Conservation (phyloP, 768 basidiomycete genomes). For the Boletus subcaerulescens region DNA sequence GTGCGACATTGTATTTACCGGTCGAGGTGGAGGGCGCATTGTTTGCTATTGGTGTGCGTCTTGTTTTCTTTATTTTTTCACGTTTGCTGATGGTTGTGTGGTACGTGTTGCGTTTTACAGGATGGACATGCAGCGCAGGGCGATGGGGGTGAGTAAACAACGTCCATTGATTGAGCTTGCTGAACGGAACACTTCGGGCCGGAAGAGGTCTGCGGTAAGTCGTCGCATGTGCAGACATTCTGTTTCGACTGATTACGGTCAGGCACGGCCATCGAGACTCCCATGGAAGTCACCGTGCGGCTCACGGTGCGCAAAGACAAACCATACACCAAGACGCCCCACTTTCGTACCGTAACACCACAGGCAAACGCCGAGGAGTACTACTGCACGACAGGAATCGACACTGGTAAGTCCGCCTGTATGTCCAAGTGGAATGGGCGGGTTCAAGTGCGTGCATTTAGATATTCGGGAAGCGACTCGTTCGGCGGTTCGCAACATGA, state of each 20-base stretch:
- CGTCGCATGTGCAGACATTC: neutral
- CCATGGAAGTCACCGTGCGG: conserved; percentile 53
- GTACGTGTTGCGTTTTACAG: conserved; percentile 23
- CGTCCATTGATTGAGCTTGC: neutral
- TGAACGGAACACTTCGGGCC: neutral
- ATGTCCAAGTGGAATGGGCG: neutral
- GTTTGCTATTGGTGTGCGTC: conserved; percentile 54
- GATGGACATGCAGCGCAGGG: conserved; percentile 69
- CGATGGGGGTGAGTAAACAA: conserved; percentile 50
- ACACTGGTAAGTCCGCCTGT: conserved; percentile 33
- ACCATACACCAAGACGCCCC: conserved; percentile 56
- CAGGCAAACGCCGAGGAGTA: conserved; percentile 33
- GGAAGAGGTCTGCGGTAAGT: conserved; percentile 58
- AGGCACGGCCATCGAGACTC: conserved; percentile 66
- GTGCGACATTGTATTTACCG: conserved; percentile 56
- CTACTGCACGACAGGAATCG: conserved; percentile 59
- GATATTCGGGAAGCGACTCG: conserved; percentile 56
- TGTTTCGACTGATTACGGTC: neutral
- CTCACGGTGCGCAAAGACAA: conserved; percentile 56
- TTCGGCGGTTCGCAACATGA: conserved; percentile 57
- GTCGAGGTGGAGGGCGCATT: conserved; percentile 58
- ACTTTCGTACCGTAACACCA: conserved; percentile 40
- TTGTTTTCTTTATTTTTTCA: neutral
- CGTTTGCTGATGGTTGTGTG: neutral
- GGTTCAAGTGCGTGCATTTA: neutral